A percentile compares a stretch with the other conserved stretches of the same genome.
Conservation (phyloP, 305 asterid species). For the Coffea humblotiana region DNA sequence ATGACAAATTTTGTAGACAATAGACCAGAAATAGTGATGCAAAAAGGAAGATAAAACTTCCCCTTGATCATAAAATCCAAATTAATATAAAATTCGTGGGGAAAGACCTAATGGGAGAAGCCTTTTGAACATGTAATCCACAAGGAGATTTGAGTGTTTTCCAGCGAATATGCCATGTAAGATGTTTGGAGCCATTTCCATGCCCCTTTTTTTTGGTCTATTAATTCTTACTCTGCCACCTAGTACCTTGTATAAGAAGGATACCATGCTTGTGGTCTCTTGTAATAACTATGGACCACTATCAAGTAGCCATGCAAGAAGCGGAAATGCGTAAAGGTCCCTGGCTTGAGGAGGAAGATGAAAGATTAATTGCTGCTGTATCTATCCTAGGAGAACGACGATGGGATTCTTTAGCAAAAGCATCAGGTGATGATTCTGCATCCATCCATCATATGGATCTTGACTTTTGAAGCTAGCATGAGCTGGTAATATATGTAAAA, state of each 20-base stretch:
- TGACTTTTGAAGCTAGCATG: not conserved
- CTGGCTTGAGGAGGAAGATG: slow-evolving; percentile 76
- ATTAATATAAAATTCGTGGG: not conserved
- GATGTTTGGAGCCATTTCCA: slow-evolving; percentile 31
- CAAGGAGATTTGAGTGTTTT: slow-evolving; percentile 29
- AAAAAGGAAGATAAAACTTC: slow-evolving; percentile 23
- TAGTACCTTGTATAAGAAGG: slow-evolving; percentile 39
- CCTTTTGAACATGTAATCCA: slow-evolving; percentile 25
- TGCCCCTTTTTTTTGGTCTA: not conserved
- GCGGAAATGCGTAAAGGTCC: slow-evolving; percentile 55
- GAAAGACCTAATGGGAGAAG: slow-evolving; percentile 21
- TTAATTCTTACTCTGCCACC: slow-evolving; percentile 21
- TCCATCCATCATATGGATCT: not conserved
- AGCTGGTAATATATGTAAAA: too few relatives aligned
- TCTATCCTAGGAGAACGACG: slow-evolving; percentile 57
- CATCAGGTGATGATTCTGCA: slow-evolving; percentile 48
- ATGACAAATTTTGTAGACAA: slow-evolving; percentile 9
- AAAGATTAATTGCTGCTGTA: slow-evolving; percentile 40
- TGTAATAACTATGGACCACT: slow-evolving; percentile 16
- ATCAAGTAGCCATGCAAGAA: slow-evolving; percentile 36
- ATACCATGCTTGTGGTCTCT: not conserved
- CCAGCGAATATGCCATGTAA: slow-evolving; percentile 53
- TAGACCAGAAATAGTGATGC: slow-evolving; percentile 32
- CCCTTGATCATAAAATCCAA: slow-evolving; percentile 8
- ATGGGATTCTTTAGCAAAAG: slow-evolving; percentile 81